phyloP scores from a whole-genome alignment of 169 alveolate genomes.

The Cryptosporidium ryanae region DNA sequence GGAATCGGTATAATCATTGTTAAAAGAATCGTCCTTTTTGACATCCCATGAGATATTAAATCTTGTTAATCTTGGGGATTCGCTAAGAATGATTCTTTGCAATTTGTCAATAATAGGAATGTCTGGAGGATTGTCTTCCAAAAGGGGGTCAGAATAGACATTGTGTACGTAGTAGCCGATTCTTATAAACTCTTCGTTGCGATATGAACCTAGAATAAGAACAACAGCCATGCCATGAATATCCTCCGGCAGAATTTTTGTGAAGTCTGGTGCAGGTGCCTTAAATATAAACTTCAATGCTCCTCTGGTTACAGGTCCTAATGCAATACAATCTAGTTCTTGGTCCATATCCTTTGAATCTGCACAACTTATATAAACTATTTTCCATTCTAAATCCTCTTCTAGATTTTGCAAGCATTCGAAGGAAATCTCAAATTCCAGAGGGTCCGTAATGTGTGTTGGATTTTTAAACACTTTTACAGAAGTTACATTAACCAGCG shows the following conservation, averaged over 20 bases:
- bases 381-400: constrained; percentile 93
- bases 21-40: constrained; percentile 27
- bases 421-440: constrained; percentile 92
- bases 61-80: constrained; percentile 97
- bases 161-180: constrained; percentile 97
- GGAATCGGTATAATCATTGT: not conserved
- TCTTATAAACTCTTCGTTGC: constrained; percentile 94
- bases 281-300: constrained; percentile 92
- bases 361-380: constrained; percentile 84
- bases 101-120: constrained; percentile 90
- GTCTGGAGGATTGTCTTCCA: constrained; percentile 95
- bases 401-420: constrained; percentile 91
- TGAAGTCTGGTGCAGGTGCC: constrained; percentile 93
- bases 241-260: constrained; percentile 88
- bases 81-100: constrained; percentile 91
- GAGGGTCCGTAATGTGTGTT: constrained; percentile 90
- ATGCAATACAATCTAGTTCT: constrained; percentile 92
- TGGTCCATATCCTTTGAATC: constrained; percentile 87
- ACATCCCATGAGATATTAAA: constrained; percentile 96
- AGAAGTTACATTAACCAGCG: constrained; percentile 93
- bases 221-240: constrained; percentile 97
- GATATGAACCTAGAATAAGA: constrained; percentile 93
- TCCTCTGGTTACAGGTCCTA: constrained; percentile 94
- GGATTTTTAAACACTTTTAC: constrained; percentile 91
- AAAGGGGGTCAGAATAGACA: constrained; percentile 90